phyloP scores from a whole-genome alignment of 2,329 filamentous ascomycete species.

The Phialocephala sp. region DNA sequence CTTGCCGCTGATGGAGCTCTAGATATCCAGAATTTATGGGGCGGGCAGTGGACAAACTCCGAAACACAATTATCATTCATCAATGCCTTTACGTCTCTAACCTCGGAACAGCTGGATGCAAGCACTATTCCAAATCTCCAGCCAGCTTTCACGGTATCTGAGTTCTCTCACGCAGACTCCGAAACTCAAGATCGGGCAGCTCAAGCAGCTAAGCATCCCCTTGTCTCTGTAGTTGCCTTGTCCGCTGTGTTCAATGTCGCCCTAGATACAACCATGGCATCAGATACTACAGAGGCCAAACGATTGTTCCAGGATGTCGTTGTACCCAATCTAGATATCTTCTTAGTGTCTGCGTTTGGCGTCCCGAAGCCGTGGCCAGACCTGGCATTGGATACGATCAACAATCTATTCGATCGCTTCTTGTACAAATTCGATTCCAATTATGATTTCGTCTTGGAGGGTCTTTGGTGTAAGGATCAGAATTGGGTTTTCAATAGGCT shows the following conservation, averaged over 20 bases:
- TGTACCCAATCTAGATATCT: constrained; percentile 77
- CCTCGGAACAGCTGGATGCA: constrained; percentile 78
- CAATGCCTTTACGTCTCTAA: constrained; percentile 80
- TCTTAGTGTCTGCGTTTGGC: constrained; percentile 78
- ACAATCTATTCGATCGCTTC: constrained; percentile 82
- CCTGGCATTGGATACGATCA: constrained; percentile 76
- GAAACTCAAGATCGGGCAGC: constrained; percentile 64
- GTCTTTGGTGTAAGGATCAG: constrained; percentile 88
- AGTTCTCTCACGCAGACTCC: constrained; percentile 66
- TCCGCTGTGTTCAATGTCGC: constrained; percentile 70
- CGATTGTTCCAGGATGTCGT: constrained; percentile 71
- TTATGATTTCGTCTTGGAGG: constrained; percentile 88
- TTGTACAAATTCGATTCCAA: constrained; percentile 78
- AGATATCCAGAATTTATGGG: constrained; percentile 90
- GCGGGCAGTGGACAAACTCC: constrained; percentile 82
- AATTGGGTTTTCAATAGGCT: constrained; percentile 84
- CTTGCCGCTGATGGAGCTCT: constrained; percentile 71
- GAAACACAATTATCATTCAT: constrained; percentile 95
- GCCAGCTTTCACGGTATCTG: constrained; percentile 72
- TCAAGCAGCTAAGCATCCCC: constrained; percentile 78
- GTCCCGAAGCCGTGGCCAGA: constrained; percentile 78
- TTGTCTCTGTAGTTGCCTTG: constrained; percentile 87
- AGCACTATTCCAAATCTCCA: constrained; percentile 83
- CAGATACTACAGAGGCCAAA: constrained; percentile 67
- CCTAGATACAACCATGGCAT: constrained; percentile 64